Conservation (phyloP, 352 stramenopile genomes). For the Blastocystis hominis region DNA sequence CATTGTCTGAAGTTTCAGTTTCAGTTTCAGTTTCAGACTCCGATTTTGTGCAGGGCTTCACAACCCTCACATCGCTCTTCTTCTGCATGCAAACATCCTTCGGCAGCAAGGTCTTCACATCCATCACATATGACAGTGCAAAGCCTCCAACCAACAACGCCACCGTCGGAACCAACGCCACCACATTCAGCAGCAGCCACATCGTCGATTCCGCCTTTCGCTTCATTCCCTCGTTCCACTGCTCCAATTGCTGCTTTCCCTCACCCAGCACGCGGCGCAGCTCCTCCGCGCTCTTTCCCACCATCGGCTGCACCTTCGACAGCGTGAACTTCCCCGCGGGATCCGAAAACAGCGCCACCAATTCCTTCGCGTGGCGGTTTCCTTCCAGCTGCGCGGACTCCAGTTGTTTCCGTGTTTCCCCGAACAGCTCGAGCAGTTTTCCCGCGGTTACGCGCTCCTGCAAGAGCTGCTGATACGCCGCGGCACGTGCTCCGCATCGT, state of each 20-base stretch:
- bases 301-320: neutral
- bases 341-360: slow-evolving; percentile 27
- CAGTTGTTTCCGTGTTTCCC: neutral
- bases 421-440: slow-evolving; percentile 12
- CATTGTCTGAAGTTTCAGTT: neutral
- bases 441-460: slow-evolving; percentile 33
- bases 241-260: neutral
- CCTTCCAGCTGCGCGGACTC: neutral
- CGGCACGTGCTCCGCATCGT: neutral
- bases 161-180: slow-evolving; percentile 15
- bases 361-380: neutral
- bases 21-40: neutral
- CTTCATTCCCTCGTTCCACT: neutral
- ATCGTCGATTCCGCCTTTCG: neutral
- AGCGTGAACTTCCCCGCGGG: neutral
- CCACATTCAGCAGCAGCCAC: neutral
- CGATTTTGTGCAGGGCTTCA: neutral
- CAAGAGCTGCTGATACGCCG: slow-evolving; percentile 19
- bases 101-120: slow-evolving; percentile 1
- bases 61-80: neutral
- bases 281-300: slow-evolving; percentile 8
- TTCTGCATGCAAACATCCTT: neutral
- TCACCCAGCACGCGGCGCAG: neutral
- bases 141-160: neutral
- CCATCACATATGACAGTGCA: neutral